Conservation (phyloP, 2,329 filamentous ascomycete species). For the Xylaria sp. region DNA sequence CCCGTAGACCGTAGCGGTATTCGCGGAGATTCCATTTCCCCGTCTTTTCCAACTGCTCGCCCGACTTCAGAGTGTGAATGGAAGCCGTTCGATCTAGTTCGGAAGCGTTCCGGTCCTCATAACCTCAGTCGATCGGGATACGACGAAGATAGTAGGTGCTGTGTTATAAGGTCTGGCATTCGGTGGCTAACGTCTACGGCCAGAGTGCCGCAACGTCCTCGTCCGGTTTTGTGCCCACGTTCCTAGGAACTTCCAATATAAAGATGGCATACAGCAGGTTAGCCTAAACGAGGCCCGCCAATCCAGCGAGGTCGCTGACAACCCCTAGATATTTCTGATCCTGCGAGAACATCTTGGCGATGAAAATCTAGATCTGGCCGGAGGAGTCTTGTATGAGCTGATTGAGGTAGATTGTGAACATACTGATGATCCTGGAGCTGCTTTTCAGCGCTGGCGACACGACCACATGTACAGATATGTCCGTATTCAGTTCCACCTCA, state of each 20-base stretch:
- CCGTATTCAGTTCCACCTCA: slow-evolving; percentile 12
- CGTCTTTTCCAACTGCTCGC: neutral
- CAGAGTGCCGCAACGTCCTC: slow-evolving; percentile 60
- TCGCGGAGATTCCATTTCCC: neutral
- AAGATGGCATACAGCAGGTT: slow-evolving; percentile 57
- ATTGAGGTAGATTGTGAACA: slow-evolving; percentile 59
- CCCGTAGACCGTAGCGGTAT: neutral
- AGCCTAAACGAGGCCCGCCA: slow-evolving; percentile 33
- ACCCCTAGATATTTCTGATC: slow-evolving; percentile 54
- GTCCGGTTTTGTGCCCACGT: slow-evolving; percentile 58
- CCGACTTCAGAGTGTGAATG: slow-evolving; percentile 33
- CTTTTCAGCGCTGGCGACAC: slow-evolving; percentile 60
- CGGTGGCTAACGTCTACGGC: slow-evolving; percentile 18
- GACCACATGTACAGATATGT: slow-evolving; percentile 59
- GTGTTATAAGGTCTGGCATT: neutral
- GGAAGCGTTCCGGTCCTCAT: slow-evolving; percentile 43
- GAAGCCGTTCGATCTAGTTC: slow-evolving; percentile 35
- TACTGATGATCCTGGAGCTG: slow-evolving; percentile 58
- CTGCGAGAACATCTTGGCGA: slow-evolving; percentile 58
- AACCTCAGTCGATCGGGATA: slow-evolving; percentile 44
- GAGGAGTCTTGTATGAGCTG: slow-evolving; percentile 59
- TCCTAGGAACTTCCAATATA: slow-evolving; percentile 59
- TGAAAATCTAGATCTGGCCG: slow-evolving; percentile 57
- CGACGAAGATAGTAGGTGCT: slow-evolving; percentile 46
- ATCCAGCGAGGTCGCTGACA: slow-evolving; percentile 23